Conservation (phyloP, 495 filamentous ascomycete genomes). For the Xylaria telfairii region DNA sequence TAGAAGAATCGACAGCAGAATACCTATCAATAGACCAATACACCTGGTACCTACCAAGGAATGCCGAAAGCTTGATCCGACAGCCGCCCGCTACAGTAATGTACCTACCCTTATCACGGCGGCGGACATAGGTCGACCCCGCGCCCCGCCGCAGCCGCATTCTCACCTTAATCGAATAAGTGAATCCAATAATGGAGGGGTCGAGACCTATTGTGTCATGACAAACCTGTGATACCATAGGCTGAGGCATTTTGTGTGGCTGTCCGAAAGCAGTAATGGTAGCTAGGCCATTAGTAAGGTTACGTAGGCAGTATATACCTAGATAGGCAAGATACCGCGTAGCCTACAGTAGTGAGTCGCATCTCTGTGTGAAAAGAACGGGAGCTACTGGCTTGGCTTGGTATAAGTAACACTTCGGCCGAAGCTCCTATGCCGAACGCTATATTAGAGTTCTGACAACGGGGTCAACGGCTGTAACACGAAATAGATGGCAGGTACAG, state of each 20-base stretch:
- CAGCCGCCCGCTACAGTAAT: neutral
- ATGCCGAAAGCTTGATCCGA: neutral
- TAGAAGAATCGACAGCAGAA: neutral
- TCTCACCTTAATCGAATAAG: neutral
- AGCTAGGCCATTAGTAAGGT: neutral
- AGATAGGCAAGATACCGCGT: too few relatives aligned
- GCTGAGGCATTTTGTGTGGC: neutral
- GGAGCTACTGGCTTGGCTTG: too few relatives aligned
- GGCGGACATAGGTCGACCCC: neutral
- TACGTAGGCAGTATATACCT: neutral
- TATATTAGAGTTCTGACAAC: neutral
- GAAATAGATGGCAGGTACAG: neutral
- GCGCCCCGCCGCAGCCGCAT: neutral
- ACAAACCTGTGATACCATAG: neutral
- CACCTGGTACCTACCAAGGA: neutral
- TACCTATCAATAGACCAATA: neutral
- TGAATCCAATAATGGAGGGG: conserved; percentile 1
- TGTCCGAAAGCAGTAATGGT: neutral
- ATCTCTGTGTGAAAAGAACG: too few relatives aligned
- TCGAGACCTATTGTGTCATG: neutral
- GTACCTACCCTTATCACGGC: neutral
- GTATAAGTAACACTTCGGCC: too few relatives aligned
- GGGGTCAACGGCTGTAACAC: neutral
- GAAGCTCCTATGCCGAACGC: too few relatives aligned
- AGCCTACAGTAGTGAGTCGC: too few relatives aligned